Evolutionary conservation across 2,329 filamentous ascomycete species (phyloP), one percentile per base, ranked within the genome.

Genomic region (Fusarium lyarnte): DNA sequence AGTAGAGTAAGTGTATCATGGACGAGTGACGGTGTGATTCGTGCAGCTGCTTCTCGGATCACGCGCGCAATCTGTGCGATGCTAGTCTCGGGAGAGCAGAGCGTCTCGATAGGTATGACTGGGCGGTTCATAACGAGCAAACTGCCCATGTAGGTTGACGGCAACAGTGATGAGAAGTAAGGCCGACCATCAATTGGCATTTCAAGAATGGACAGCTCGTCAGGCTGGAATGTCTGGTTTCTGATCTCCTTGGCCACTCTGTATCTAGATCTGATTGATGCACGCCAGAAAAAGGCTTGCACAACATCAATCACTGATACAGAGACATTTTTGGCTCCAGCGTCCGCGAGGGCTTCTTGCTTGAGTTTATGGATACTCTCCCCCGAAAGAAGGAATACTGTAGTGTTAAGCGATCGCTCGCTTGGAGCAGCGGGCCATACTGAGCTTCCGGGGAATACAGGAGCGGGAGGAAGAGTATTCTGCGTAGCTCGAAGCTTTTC

Each of bases 201-300:
- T 21, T 64, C 62, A 23, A 64, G 52, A 21, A 64, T 63, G 8
- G 62, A 64, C 19, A 64, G 5, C 1, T 64, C 62, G 5, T 55
- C 27, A 6, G 19, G 25, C 39, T 38, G 19, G 6, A 63, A 64
- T 1, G 17, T 13, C 9, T 41, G 46, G 3, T 38, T 35, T 4
- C 45, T n/a, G n/a, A 63, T n/a, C 11, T 64, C 46, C 6, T 35
- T 55, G 11, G 58, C 62, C 19, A 64, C 62, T 16, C 21, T n/a
- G 33, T 64, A 64, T 9, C 58, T 49, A 17, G 62, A 64, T 11
- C 33, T 53, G 5, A 64, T 64, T 1, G 62, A 64, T 14, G 58
- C 46, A 8, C 62, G 58, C 62, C 62, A 64, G 42, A 64, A 55
- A 21, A 64, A 64, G 8, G 62, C 62, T 21, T 64, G 62, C 8